Conservation (phyloP, 2,329 filamentous ascomycete species). For the Arthrobotrys sinensis region DNA sequence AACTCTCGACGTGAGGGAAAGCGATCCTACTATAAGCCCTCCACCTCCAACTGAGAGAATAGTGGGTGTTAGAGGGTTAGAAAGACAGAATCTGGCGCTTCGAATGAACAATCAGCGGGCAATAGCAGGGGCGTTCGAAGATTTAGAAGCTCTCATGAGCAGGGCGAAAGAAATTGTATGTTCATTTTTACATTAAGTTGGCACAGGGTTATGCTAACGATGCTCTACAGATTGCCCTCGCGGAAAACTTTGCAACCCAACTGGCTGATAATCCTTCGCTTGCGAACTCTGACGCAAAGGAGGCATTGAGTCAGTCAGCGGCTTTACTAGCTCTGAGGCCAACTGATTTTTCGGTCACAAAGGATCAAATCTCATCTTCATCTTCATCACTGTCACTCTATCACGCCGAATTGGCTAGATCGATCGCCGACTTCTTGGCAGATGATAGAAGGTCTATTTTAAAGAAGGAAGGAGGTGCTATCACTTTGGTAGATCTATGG, state of each 20-base stretch:
- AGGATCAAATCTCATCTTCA: constrained; percentile 62
- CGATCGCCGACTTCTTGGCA: constrained; percentile 88
- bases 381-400: constrained; percentile 76
- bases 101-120: constrained; percentile 93
- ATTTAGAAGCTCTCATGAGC: constrained; percentile 95
- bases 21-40: constrained; percentile 61
- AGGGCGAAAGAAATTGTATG: constrained; percentile 91
- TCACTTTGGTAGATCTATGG: constrained; percentile 92
- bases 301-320: constrained; percentile 83
- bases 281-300: constrained; percentile 79
- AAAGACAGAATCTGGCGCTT: constrained; percentile 85
- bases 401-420: constrained; percentile 86
- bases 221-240: constrained; percentile 45
- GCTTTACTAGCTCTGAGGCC: constrained; percentile 74
- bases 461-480: constrained; percentile 85
- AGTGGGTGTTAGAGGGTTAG: constrained; percentile 91
- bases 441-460: constrained; percentile 86
- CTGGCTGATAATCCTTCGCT: constrained; percentile 58
- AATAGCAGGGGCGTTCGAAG: constrained; percentile 94
- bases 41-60: constrained; percentile 70
- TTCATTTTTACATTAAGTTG: neutral
- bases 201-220: neutral
- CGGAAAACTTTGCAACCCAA: constrained; percentile 56
- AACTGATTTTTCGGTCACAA: constrained; percentile 61
- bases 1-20: constrained; percentile 62